phyloP scores from a whole-genome alignment of 768 basidiomycete species.

The Austroboletus festivus region DNA sequence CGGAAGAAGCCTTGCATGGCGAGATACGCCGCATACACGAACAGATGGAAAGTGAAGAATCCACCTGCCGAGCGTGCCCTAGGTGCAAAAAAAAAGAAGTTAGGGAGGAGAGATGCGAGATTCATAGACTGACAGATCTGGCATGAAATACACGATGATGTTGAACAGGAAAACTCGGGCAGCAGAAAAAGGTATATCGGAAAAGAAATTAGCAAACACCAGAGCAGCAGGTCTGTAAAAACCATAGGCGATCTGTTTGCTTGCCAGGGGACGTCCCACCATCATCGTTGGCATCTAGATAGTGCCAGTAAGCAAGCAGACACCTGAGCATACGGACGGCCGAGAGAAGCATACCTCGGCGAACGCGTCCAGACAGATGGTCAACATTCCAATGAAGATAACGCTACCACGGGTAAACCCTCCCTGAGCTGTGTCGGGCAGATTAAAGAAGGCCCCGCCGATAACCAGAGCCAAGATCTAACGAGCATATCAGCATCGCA shows the following conservation, averaged over 20 bases:
- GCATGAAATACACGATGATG: slow-evolving; percentile 68
- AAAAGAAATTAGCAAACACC: slow-evolving; percentile 61
- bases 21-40: slow-evolving; percentile 62
- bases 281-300: slow-evolving; percentile 67
- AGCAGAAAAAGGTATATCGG: slow-evolving; percentile 70
- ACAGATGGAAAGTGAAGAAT: slow-evolving; percentile 62
- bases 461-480: slow-evolving; percentile 47
- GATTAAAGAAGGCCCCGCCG: slow-evolving; percentile 72
- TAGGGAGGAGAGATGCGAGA: slow-evolving; percentile 17
- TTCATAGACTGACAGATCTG: slow-evolving; percentile 38
- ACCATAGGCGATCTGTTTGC: slow-evolving; percentile 64
- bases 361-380: slow-evolving; percentile 69
- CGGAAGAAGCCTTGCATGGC: slow-evolving; percentile 86
- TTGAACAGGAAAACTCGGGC: slow-evolving; percentile 56
- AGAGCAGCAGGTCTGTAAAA: slow-evolving; percentile 67
- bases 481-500: background rate
- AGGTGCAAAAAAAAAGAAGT: background rate
- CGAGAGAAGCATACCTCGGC: slow-evolving; percentile 47
- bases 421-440: slow-evolving; percentile 70
- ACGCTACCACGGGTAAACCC: slow-evolving; percentile 87
- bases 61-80: slow-evolving; percentile 36
- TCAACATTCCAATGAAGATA: slow-evolving; percentile 67
- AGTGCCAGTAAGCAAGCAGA: slow-evolving; percentile 1
- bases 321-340: background rate
- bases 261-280: slow-evolving; percentile 72